Base-by-base conservation (phyloP, 805 yeast species). In the Schizosaccharomyces osmophilus region DNA sequence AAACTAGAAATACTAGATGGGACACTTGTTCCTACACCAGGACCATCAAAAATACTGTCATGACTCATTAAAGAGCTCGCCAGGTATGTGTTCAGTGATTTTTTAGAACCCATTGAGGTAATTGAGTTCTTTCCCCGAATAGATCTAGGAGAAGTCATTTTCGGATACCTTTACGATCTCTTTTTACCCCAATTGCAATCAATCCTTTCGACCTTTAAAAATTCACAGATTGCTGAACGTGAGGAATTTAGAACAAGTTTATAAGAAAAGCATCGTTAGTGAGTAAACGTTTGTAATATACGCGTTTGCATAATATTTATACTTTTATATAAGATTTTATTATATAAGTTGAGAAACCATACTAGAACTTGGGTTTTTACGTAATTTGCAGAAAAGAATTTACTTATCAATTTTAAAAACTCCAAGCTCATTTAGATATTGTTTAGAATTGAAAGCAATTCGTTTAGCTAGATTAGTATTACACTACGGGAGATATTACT, bases 31-130 rank as follows among this genome's bases (percentile, higher is more conserved):
- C 69, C 64, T 11, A 65, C 19, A 13, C 60, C 64, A 9, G 68
- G 68, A 9, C 69, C 69, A 55, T 67, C 68, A 43, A 65, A 67
- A 22, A 63, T 61, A 17, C 64, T 64, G 51, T 66, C 68, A 39
- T 65, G 67, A 29, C 67, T 64, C 68, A 66, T 66, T 17, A 51
- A 22, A 19, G 57, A 51, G 11, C 36, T 24, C 19, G 57, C 57
- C 31, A 51, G n/a, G n/a, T 51, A 51, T 1, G 31, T 17, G n/a
- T 51, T 51, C n/a, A 51, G 26, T 5, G 57, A 51, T 17, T 22
- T 29, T 24, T 29, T 22, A n/a, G 57, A 51, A 29, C 36, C 57
- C 8, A 51, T 6, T 24, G 57, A 51, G 57, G 36, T 24, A 8
- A 29, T n/a, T 24, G 57, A 51, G 31, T 29, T 51, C 57, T 51